A percentile compares a stretch with the other conserved stretches of the same genome.
Conservation (phyloP, 208 protist genomes). For the Trypanosoma melophagium region DNA sequence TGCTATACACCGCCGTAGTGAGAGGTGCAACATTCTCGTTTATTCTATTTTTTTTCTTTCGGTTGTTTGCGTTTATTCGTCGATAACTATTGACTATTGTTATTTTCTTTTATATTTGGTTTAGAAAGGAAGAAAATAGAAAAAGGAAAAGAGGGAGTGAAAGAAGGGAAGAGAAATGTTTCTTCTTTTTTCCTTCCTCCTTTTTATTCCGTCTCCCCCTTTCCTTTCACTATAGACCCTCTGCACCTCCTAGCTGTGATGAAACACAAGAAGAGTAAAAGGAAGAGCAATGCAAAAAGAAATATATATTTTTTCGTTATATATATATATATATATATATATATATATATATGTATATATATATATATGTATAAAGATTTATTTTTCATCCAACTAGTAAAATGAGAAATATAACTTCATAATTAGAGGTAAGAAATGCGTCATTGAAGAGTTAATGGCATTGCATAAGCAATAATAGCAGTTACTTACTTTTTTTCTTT, state of each 20-base stretch:
- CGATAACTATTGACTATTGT: too few relatives aligned
- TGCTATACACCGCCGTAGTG: slow-evolving; percentile 10
- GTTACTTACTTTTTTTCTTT: background rate
- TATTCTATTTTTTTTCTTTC: slow-evolving; percentile 1
- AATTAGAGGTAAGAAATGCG: background rate
- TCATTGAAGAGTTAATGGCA: background rate
- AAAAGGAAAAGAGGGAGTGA: background rate
- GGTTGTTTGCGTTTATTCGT: background rate
- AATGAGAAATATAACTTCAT: too few relatives aligned
- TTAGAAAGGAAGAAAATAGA: background rate
- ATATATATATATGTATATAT: too few relatives aligned
- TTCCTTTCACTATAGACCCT: background rate
- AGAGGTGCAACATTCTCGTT: slow-evolving; percentile 26
- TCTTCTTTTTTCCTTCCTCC: background rate
- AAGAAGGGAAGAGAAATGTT: background rate
- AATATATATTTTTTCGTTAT: too few relatives aligned
- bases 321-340: too few relatives aligned
- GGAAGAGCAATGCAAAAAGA: background rate
- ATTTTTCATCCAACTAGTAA: too few relatives aligned
- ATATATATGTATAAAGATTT: too few relatives aligned
- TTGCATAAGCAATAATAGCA: too few relatives aligned
- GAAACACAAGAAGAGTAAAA: background rate
- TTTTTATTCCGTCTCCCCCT: background rate
- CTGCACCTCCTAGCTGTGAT: background rate
- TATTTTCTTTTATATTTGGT: too few relatives aligned